Evolutionary conservation across 345 rosid genomes (phyloP).

Genomic region (Reutealis trisperma): DNA sequence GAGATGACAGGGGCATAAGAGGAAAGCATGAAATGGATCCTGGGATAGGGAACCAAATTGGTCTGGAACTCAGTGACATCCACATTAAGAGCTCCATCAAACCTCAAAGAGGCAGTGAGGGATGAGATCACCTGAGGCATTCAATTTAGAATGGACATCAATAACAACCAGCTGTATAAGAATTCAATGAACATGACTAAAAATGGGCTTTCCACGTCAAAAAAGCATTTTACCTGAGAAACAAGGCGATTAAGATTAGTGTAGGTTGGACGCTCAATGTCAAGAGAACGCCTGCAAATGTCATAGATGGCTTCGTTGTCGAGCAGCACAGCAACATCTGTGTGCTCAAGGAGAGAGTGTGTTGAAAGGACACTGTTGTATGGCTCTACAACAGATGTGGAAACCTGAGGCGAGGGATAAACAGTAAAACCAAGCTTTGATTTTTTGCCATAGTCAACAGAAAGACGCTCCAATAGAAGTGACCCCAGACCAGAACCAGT

Average conservation of each 20-base stretch:
- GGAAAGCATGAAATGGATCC: constrained; percentile 34
- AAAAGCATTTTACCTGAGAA: constrained; percentile 18
- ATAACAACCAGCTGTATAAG: background rate
- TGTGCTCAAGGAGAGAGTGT: constrained; percentile 29
- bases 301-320: constrained; percentile 32
- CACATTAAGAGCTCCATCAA: constrained; percentile 33
- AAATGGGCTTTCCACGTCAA: background rate
- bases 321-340: constrained; percentile 25
- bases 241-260: constrained; percentile 29
- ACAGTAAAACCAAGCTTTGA: constrained; percentile 31
- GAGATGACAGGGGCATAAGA: constrained; percentile 32
- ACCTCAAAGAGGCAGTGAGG: constrained; percentile 32
- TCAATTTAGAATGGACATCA: background rate
- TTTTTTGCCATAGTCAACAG: constrained; percentile 29
- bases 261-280: constrained; percentile 33
- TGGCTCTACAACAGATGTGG: constrained; percentile 32
- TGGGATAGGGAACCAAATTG: constrained; percentile 31
- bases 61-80: constrained; percentile 34
- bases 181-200: background rate
- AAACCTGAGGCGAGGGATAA: constrained; percentile 28
- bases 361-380: constrained; percentile 29
- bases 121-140: constrained; percentile 26
- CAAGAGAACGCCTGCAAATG: constrained; percentile 31
- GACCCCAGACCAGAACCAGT: constrained; percentile 34
- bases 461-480: constrained; percentile 27